phyloP scores from a whole-genome alignment of 73 alveolate genomes.

The Blepharisma japonicum region DNA sequence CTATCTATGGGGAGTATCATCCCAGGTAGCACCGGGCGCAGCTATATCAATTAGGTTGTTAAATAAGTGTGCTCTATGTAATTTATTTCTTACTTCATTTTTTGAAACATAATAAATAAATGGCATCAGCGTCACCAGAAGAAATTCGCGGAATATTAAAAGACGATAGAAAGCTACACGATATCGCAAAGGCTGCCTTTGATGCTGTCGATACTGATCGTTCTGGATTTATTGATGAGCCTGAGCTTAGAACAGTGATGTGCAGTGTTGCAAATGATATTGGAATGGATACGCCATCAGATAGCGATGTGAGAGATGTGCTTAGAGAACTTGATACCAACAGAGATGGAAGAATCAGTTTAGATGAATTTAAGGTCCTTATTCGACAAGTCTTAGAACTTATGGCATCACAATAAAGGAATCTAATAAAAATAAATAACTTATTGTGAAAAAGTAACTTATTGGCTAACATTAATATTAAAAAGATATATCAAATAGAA shows the following conservation, averaged over 20 bases:
- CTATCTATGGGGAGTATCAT: too few species aligned
- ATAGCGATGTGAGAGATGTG: slow-evolving; percentile 48
- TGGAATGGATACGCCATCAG: slow-evolving; percentile 52
- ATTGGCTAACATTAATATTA: too few species aligned
- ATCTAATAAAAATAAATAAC: too few species aligned
- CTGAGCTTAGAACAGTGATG: slow-evolving; percentile 48
- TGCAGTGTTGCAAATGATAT: slow-evolving; percentile 43
- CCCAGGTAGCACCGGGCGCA: too few species aligned
- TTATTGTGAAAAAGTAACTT: too few species aligned
- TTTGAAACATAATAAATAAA: too few species aligned
- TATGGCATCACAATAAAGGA: slow-evolving; percentile 17
- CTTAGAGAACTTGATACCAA: slow-evolving; percentile 48
- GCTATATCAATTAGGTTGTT: too few species aligned
- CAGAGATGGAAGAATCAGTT: slow-evolving; percentile 53
- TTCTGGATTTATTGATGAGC: slow-evolving; percentile 51
- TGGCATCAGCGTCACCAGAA: slow-evolving; percentile 9
- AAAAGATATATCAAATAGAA: too few species aligned
- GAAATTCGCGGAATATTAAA: slow-evolving; percentile 33
- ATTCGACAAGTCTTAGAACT: slow-evolving; percentile 46
- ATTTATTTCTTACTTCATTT: too few species aligned
- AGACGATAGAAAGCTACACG: slow-evolving; percentile 46
- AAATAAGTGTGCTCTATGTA: too few species aligned
- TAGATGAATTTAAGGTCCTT: slow-evolving; percentile 52
- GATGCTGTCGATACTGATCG: slow-evolving; percentile 51
- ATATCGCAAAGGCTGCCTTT: slow-evolving; percentile 49